Evolutionary conservation across 1,284 basidiomycete species (phyloP).

Genomic region (Mycena citricolor): DNA sequence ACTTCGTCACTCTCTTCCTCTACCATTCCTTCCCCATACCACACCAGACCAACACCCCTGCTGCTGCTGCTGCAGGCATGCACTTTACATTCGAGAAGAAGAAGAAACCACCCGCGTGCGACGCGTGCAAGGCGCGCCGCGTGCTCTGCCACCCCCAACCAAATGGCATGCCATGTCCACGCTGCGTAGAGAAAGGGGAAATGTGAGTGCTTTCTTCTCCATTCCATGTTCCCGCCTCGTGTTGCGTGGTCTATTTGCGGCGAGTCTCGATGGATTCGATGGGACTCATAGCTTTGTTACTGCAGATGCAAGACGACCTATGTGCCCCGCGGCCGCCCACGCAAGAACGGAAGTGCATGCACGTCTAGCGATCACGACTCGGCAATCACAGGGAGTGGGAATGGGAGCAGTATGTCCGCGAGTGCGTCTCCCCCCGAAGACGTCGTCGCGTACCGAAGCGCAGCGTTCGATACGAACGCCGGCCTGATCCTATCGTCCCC

Average conservation of each 20-base stretch:
- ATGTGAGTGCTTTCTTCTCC: constrained; percentile 2
- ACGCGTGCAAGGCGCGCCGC: constrained; percentile 11
- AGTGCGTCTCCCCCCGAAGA: not conserved
- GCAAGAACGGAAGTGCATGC: not conserved
- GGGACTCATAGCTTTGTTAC: not conserved
- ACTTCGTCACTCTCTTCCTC: too few relatives aligned
- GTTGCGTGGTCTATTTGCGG: too few relatives aligned
- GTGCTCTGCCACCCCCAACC: constrained; percentile 16
- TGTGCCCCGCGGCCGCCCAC: constrained; percentile 14
- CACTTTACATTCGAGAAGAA: too few relatives aligned
- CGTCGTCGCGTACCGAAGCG: not conserved
- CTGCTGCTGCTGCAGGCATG: too few relatives aligned
- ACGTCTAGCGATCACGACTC: too few relatives aligned
- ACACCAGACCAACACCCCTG: too few relatives aligned
- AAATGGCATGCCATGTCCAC: constrained; percentile 2
- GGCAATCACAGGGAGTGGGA: too few relatives aligned
- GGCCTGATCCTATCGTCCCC: too few relatives aligned
- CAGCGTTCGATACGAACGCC: not conserved
- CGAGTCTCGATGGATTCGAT: not conserved
- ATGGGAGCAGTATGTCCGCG: too few relatives aligned
- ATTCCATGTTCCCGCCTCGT: too few relatives aligned
- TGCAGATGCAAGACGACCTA: constrained; percentile 17
- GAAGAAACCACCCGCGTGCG: constrained; percentile 13
- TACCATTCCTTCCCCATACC: too few relatives aligned
- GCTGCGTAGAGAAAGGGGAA: constrained; percentile 9